Conservation (phyloP, 192 early-diverging fungal genomes). For the Rhizoclosmatium sp. region DNA sequence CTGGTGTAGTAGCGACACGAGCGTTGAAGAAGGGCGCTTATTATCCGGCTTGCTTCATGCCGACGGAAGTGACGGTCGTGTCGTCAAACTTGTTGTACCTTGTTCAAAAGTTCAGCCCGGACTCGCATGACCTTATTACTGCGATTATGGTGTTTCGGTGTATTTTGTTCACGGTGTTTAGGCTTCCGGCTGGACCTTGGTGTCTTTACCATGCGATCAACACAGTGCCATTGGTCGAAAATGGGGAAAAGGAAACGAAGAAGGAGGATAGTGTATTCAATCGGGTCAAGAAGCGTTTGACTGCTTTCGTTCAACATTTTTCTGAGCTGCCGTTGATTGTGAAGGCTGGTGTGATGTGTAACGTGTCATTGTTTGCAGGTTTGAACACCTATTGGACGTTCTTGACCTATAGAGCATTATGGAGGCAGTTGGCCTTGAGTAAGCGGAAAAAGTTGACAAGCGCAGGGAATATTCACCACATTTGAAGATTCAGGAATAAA, state of each 20-base stretch:
- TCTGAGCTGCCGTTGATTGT: slow-evolving; percentile 27
- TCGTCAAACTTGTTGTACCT: slow-evolving; percentile 42
- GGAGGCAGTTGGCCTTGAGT: not conserved
- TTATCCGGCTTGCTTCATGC: slow-evolving; percentile 41
- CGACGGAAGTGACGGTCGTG: slow-evolving; percentile 43
- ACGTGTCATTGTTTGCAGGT: slow-evolving; percentile 33
- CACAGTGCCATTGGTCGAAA: not conserved
- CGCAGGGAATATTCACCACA: slow-evolving; percentile 22
- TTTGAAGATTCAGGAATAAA: slow-evolving; percentile 12
- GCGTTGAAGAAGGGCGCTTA: slow-evolving; percentile 16
- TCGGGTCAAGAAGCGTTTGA: not conserved
- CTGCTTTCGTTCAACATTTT: not conserved
- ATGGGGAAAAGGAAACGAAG: not conserved
- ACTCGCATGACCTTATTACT: not conserved
- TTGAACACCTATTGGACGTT: slow-evolving; percentile 47
- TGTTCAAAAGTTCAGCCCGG: slow-evolving; percentile 17
- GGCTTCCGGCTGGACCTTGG: slow-evolving; percentile 26
- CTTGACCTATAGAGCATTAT: slow-evolving; percentile 36
- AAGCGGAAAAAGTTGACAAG: not conserved
- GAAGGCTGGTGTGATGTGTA: slow-evolving; percentile 30
- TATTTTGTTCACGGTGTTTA: slow-evolving; percentile 36
- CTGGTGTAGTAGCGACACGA: slow-evolving; percentile 35
- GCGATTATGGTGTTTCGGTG: slow-evolving; percentile 23
- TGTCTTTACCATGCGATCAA: slow-evolving; percentile 35
- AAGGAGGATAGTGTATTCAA: not conserved